Conservation (phyloP, 257 asterid species). For the Solanum ahanhuiri region DNA sequence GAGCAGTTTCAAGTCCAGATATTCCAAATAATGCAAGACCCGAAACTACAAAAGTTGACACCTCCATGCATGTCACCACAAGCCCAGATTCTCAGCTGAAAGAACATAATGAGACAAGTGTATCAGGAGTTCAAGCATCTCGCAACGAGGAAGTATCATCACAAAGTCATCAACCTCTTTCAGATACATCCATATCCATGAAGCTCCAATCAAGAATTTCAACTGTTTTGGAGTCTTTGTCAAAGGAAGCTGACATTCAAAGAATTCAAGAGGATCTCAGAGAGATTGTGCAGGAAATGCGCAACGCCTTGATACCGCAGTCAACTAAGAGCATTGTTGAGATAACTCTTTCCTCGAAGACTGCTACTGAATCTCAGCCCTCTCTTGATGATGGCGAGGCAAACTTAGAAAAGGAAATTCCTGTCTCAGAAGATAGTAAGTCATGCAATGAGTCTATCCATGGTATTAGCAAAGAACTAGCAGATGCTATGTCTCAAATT, state of each 20-base stretch:
- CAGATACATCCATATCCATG: conserved; percentile 28
- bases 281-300: conserved; percentile 46
- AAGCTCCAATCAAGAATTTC: conserved; percentile 55
- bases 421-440: conserved; percentile 21
- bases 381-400: conserved; percentile 18
- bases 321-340: conserved; percentile 20
- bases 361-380: conserved; percentile 11
- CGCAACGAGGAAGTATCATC: conserved; percentile 12
- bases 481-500: conserved; percentile 53
- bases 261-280: conserved; percentile 41
- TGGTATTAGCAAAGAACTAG: conserved; percentile 33
- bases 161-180: conserved; percentile 21
- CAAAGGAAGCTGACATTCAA: conserved; percentile 44
- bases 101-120: conserved; percentile 13
- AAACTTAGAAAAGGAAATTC: conserved; percentile 15
- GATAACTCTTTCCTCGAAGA: conserved; percentile 16
- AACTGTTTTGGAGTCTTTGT: conserved; percentile 41
- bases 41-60: conserved; percentile 21
- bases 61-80: conserved; percentile 16
- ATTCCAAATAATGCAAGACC: conserved; percentile 21
- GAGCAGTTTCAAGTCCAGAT: conserved; percentile 23
- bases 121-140: conserved; percentile 9
- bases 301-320: conserved; percentile 18
- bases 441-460: conserved; percentile 12
- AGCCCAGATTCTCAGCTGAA: conserved; percentile 16